Conservation (phyloP, 805 yeast species). For the Phaffomyces thermotolerans region DNA sequence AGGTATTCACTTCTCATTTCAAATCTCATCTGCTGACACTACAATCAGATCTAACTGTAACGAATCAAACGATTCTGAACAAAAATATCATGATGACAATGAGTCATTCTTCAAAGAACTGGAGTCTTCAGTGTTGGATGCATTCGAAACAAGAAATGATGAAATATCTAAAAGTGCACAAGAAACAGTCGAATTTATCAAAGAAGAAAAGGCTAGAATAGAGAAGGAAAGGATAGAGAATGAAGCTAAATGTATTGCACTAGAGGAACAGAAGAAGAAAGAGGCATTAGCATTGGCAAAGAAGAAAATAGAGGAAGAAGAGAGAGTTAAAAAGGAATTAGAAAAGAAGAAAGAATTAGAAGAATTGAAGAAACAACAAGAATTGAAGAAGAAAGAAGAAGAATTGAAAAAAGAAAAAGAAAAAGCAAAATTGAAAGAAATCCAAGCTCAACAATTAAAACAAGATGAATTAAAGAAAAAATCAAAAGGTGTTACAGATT, state of each 20-base stretch:
- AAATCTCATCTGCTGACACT: background rate
- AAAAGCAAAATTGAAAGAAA: constrained; percentile 18
- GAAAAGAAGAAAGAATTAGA: constrained; percentile 6
- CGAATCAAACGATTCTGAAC: no score
- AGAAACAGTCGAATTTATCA: constrained; percentile 12
- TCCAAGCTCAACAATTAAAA: constrained; percentile 13
- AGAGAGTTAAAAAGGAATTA: constrained; percentile 15
- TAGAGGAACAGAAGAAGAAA: constrained; percentile 13
- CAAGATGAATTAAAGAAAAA: constrained; percentile 11
- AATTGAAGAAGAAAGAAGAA: constrained; percentile 5
- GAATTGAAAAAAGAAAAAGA: constrained; percentile 9
- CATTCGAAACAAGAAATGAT: constrained; percentile 1
- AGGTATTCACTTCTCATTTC: background rate
- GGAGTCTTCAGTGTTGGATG: constrained; percentile 5
- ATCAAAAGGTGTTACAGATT: constrained; percentile 29
- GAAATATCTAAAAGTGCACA: constrained; percentile 13
- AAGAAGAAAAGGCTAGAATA: constrained; percentile 8
- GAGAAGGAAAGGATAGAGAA: constrained; percentile 10
- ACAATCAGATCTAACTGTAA: no score
- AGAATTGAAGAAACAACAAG: constrained; percentile 6
- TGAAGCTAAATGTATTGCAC: constrained; percentile 12
- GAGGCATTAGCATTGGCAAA: constrained; percentile 3
- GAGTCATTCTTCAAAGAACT: constrained; percentile 11
- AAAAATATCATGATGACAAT: background rate
- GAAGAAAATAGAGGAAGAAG: constrained; percentile 6